Conservation (phyloP, 768 basidiomycete genomes). For the Wakefieldia striispora region DNA sequence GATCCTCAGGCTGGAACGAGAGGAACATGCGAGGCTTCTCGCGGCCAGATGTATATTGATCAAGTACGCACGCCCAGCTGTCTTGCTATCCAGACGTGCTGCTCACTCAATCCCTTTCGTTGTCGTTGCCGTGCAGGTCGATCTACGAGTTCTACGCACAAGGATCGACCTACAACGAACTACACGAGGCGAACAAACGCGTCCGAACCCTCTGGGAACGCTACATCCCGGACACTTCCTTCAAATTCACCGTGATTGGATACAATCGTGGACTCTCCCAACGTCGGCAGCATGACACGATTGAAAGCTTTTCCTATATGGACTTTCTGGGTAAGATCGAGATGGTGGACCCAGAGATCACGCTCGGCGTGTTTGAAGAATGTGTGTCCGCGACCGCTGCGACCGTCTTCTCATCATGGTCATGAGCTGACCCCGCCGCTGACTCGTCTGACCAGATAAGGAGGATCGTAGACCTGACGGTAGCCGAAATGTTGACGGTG, state of each 20-base stretch:
- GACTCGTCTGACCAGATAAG: constrained; percentile 38
- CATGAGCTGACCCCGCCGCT: neutral
- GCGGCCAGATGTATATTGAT: constrained; percentile 79
- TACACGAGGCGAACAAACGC: constrained; percentile 56
- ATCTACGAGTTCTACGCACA: constrained; percentile 77
- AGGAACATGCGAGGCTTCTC: constrained; percentile 72
- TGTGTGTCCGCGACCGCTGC: constrained; percentile 61
- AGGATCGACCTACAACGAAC: constrained; percentile 62
- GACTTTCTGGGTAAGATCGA: constrained; percentile 76
- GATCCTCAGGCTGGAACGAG: constrained; percentile 63
- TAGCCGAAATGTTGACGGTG: constrained; percentile 60
- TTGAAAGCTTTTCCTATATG: constrained; percentile 87
- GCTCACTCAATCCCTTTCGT: neutral
- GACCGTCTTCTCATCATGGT: neutral
- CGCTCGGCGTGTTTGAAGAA: constrained; percentile 79
- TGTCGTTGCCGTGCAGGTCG: constrained; percentile 51
- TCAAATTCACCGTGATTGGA: constrained; percentile 75
- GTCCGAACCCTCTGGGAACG: constrained; percentile 51
- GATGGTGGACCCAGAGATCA: constrained; percentile 75
- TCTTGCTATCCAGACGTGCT: neutral
- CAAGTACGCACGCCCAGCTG: constrained; percentile 50
- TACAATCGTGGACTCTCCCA: constrained; percentile 76
- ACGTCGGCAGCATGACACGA: constrained; percentile 57
- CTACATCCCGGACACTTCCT: constrained; percentile 66
- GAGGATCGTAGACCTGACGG: constrained; percentile 47